Percentiles rank a stretch among this genome's conserved stretches.
phyloP scores from a whole-genome alignment of 2,329 filamentous ascomycete genomes.

The Fusarium nelsonii region DNA sequence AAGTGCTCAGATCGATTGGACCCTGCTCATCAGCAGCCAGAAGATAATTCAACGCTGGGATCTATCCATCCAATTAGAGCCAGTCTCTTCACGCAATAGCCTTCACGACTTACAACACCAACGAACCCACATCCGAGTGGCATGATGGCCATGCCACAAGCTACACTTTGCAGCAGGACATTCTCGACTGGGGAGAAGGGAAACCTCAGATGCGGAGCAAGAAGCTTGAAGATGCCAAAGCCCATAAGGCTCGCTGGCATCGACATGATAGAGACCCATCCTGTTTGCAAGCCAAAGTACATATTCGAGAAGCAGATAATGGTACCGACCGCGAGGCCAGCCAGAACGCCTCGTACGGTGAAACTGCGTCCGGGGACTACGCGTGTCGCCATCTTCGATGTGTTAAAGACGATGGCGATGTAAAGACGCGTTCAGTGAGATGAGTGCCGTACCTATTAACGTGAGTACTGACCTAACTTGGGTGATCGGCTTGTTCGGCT shows the following conservation, averaged over 20 bases:
- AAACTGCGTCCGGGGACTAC: conserved; percentile 74
- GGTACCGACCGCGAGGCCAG: conserved; percentile 85
- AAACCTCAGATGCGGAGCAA: conserved; percentile 77
- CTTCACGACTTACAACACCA: conserved; percentile 71
- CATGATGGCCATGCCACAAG: conserved; percentile 96
- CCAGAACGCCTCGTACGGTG: conserved; percentile 82
- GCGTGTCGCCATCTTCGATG: conserved; percentile 42
- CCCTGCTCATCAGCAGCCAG: conserved; percentile 82
- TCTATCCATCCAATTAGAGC: conserved; percentile 53
- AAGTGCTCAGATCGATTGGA: conserved; percentile 76
- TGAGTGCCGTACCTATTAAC: not conserved
- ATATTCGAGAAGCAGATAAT: conserved; percentile 97
- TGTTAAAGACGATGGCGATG: conserved; percentile 5
- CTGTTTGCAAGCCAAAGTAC: conserved; percentile 96
- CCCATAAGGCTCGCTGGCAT: conserved; percentile 96
- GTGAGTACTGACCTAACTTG: not conserved
- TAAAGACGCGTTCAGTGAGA: conserved; percentile 10
- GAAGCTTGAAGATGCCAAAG: conserved; percentile 89
- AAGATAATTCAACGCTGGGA: conserved; percentile 91
- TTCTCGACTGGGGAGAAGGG: conserved; percentile 97
- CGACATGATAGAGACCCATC: conserved; percentile 83
- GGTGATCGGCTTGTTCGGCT: not conserved
- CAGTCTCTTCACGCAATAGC: not conserved
- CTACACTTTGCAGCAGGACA: conserved; percentile 95
- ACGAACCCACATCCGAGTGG: conserved; percentile 96